These are phyloP conservation scores for Malus sylvestris DNA, from an alignment of 306 rosid species.

Conservation along the genomic window DNA sequence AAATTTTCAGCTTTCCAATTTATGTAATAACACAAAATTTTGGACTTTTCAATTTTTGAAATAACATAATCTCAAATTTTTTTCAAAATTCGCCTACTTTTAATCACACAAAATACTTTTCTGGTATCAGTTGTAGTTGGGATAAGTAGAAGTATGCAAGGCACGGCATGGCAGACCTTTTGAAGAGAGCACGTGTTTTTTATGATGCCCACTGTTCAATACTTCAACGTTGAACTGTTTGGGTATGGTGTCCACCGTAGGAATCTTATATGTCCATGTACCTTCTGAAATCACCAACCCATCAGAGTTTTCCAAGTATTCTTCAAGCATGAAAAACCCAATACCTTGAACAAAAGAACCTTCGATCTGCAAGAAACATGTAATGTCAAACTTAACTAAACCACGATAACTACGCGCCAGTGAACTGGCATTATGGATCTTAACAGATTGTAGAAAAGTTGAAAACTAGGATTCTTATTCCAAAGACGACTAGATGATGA, in stretches of 20 bases:
- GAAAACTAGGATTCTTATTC: no score
- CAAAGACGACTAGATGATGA: background rate
- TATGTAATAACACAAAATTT: background rate
- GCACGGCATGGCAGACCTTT: slow-evolving; percentile 46
- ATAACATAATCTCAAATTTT: background rate
- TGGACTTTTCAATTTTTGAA: background rate
- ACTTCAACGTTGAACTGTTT: slow-evolving; percentile 72
- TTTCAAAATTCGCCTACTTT: background rate
- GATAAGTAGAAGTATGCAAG: background rate
- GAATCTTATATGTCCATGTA: slow-evolving; percentile 92
- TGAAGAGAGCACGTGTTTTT: slow-evolving; percentile 74
- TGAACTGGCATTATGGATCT: background rate
- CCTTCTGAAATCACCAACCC: slow-evolving; percentile 64
- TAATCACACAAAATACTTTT: background rate
- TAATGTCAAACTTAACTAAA: background rate
- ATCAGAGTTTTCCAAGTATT: slow-evolving; percentile 47
- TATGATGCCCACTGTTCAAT: slow-evolving; percentile 69
- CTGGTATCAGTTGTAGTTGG: background rate
- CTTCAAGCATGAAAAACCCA: slow-evolving; percentile 89
- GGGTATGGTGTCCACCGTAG: slow-evolving; percentile 81
- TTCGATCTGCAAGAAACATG: slow-evolving; percentile 66
- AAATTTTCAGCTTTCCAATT: background rate
- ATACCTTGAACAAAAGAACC: slow-evolving; percentile 93
- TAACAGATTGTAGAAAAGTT: no score
- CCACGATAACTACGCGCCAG: background rate